These are phyloP conservation scores for Eragrostis nindensis DNA, from an alignment of 176 grass and related monocot genomes.

Conservation along the genomic window DNA sequence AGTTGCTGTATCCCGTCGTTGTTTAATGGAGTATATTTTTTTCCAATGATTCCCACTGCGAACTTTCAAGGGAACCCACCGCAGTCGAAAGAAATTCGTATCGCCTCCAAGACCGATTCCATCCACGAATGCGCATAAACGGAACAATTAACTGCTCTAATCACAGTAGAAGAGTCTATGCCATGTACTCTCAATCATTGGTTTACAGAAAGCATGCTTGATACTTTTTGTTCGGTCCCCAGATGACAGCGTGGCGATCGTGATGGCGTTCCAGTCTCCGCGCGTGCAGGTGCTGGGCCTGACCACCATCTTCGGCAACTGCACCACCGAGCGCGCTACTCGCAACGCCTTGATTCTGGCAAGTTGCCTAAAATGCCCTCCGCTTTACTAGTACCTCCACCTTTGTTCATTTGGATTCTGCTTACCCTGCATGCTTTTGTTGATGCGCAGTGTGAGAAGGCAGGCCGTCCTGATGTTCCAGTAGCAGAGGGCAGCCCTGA, in stretches of 20 bases:
- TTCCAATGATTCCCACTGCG: background rate
- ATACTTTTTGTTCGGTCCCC: too few relatives aligned
- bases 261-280: slow-evolving; percentile 80
- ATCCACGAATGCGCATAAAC: background rate
- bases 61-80: background rate
- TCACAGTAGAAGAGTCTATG: too few relatives aligned
- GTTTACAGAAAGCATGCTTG: too few relatives aligned
- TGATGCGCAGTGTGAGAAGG: slow-evolving; percentile 82
- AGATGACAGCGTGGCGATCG: slow-evolving; percentile 88
- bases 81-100: background rate
- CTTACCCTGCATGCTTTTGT: background rate
- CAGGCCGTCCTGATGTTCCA: slow-evolving; percentile 65
- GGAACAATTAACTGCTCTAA: too few relatives aligned
- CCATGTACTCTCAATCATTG: too few relatives aligned
- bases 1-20: too few relatives aligned
- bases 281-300: slow-evolving; percentile 69
- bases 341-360: slow-evolving; percentile 87
- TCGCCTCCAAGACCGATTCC: background rate
- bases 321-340: slow-evolving; percentile 62
- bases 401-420: background rate
- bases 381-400: too few relatives aligned
- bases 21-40: background rate
- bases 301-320: slow-evolving; percentile 93
- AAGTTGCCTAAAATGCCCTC: slow-evolving; percentile 21
- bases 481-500: slow-evolving; percentile 77